Evolutionary conservation across 2,329 filamentous ascomycete genomes (phyloP).

Genomic region (Leptographium lundbergii): DNA sequence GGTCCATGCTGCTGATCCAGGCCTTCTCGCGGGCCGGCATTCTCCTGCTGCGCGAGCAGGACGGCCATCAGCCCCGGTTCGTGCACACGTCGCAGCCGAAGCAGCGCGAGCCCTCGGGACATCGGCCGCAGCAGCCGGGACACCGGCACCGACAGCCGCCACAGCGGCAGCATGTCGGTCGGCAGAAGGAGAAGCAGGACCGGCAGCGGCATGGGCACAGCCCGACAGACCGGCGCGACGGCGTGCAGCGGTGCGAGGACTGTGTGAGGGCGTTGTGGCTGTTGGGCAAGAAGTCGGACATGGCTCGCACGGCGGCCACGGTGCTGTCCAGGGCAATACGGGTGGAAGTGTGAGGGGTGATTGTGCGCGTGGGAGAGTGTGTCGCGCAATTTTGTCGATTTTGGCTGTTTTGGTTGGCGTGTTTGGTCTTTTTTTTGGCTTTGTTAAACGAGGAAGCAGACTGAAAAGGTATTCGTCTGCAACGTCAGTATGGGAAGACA

Average conservation of each 20-base stretch:
- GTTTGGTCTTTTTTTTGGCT: too few relatives aligned
- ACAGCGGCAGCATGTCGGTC: conserved; percentile 4
- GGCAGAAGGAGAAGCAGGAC: background rate
- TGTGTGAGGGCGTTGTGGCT: conserved; percentile 42
- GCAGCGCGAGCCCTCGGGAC: conserved; percentile 4
- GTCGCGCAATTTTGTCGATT: background rate
- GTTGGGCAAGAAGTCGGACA: conserved; percentile 43
- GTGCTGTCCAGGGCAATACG: conserved; percentile 54
- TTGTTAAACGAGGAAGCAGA: too few relatives aligned
- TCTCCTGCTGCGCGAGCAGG: conserved; percentile 23
- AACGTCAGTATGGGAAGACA: too few relatives aligned
- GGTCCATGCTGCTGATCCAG: conserved; percentile 42
- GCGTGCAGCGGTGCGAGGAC: conserved; percentile 27
- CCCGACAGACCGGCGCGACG: conserved; percentile 13
- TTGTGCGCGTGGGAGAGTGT: background rate
- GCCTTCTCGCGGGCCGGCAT: conserved; percentile 36
- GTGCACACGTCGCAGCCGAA: background rate
- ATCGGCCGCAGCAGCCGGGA: background rate
- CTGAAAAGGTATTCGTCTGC: too few relatives aligned
- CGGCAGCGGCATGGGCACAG: conserved; percentile 8
- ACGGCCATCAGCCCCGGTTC: conserved; percentile 12
- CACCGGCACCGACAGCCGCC: background rate
- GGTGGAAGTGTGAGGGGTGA: background rate
- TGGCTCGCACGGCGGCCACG: conserved; percentile 25
- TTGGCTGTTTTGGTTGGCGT: too few relatives aligned